Percentiles rank a stretch among this genome's conserved stretches.
Conservation (phyloP, 2,329 filamentous ascomycete genomes). For the Fusarium newnesense region DNA sequence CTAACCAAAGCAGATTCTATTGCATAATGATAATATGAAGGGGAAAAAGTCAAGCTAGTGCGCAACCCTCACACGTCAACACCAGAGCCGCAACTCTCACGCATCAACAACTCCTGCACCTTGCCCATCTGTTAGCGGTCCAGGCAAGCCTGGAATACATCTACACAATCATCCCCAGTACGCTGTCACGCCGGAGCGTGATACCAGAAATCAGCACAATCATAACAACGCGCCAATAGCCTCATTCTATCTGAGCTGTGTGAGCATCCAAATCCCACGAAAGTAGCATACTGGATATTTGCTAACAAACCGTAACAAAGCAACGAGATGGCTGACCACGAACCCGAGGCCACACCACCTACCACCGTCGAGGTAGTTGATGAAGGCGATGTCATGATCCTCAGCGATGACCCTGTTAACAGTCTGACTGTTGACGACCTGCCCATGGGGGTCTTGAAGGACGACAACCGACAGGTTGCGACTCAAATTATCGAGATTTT, state of each 20-base stretch:
- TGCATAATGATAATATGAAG: background rate
- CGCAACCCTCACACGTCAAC: background rate
- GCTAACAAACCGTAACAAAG: background rate
- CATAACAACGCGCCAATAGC: background rate
- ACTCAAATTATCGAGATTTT: background rate
- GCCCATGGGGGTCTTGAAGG: background rate
- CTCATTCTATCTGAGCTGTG: background rate
- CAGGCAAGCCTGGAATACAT: no score
- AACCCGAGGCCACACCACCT: rapidly evolving
- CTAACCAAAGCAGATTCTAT: background rate
- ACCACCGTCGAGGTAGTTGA: background rate
- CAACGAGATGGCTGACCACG: background rate
- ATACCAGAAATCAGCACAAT: background rate
- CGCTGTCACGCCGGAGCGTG: no score
- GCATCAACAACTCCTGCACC: background rate
- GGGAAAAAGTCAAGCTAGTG: background rate
- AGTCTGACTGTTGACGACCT: background rate
- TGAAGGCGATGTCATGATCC: background rate
- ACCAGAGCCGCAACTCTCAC: background rate
- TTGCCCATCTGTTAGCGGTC: background rate
- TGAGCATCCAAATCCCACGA: background rate
- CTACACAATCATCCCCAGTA: no score
- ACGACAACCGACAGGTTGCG: background rate
- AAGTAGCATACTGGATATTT: background rate
- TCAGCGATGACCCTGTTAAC: background rate